Evolutionary conservation across 1,139 yeast species (phyloP).

Genomic region (Yamadazyma spencermartinsiae): DNA sequence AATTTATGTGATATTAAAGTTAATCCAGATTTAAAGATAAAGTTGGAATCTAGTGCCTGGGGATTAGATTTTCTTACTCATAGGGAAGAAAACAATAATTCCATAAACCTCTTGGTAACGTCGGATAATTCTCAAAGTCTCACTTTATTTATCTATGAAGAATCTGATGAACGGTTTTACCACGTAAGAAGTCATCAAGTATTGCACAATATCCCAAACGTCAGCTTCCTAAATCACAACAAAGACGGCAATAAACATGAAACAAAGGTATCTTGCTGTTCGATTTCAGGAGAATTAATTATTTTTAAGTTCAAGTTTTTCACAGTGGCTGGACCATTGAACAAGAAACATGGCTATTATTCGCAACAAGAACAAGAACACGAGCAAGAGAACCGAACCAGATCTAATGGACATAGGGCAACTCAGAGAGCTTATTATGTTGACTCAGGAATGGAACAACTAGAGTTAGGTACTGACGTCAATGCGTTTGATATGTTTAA

Average conservation of each 20-base stretch:
- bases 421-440: constrained; percentile 22
- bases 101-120: constrained; percentile 43
- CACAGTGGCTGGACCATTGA: constrained; percentile 30
- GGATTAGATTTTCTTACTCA: constrained; percentile 50
- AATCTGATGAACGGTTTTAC: constrained; percentile 27
- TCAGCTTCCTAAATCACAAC: constrained; percentile 37
- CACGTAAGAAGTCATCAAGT: constrained; percentile 43
- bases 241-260: constrained; percentile 20
- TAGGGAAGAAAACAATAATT: constrained; percentile 21
- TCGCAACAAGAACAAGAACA: background rate
- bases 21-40: constrained; percentile 38
- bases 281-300: constrained; percentile 51
- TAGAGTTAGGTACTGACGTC: constrained; percentile 21
- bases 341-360: constrained; percentile 3
- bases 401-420: background rate
- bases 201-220: constrained; percentile 61
- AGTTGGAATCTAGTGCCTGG: constrained; percentile 58
- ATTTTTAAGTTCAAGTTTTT: constrained; percentile 35
- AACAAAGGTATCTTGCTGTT: constrained; percentile 37
- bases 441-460: constrained; percentile 30
- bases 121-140: constrained; percentile 60
- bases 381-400: background rate
- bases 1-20: constrained; percentile 9
- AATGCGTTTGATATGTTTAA: constrained; percentile 18
- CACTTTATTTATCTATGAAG: constrained; percentile 39